These are phyloP conservation scores for Lasiosphaeria ovina DNA, from an alignment of 495 filamentous ascomycete species.

Conservation along the genomic window DNA sequence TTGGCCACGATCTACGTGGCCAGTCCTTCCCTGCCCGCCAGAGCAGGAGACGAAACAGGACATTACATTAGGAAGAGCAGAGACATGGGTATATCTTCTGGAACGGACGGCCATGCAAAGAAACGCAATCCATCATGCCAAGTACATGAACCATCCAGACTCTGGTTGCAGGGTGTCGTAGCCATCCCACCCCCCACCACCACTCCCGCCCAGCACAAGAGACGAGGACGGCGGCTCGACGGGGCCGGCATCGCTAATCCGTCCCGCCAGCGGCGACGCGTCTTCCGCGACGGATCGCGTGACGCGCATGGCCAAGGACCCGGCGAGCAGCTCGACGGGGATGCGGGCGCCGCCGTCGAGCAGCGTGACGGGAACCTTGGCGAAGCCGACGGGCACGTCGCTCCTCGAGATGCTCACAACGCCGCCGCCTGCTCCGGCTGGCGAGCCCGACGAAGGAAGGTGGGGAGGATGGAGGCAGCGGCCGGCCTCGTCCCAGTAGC, in stretches of 20 bases:
- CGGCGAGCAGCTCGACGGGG: constrained; percentile 40
- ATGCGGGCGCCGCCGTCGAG: constrained; percentile 28
- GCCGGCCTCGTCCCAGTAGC: constrained; percentile 43
- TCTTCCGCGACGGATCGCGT: constrained; percentile 18
- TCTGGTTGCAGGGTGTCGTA: constrained; percentile 40
- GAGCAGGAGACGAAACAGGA: too few relatives aligned
- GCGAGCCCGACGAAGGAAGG: too few relatives aligned
- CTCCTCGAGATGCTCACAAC: constrained; percentile 23
- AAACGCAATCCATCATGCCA: constrained; percentile 23
- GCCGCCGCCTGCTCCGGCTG: neutral
- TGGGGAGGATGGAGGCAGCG: constrained; percentile 27
- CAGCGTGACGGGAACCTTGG: constrained; percentile 37
- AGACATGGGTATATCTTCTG: neutral
- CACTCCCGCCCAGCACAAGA: neutral
- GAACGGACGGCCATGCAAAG: neutral
- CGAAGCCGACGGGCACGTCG: constrained; percentile 40
- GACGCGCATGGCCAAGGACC: constrained; percentile 33
- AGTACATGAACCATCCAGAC: constrained; percentile 42
- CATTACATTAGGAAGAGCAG: too few relatives aligned
- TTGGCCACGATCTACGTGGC: too few relatives aligned
- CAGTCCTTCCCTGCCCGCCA: too few relatives aligned
- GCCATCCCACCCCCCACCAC: constrained; percentile 14
- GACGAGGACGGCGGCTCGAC: neutral
- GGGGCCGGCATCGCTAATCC: neutral
- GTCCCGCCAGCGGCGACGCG: neutral